A percentile compares a stretch with the other conserved stretches of the same genome.
phyloP scores from a whole-genome alignment of 805 yeast species.

The Kluyveromyces dobzhanskii region DNA sequence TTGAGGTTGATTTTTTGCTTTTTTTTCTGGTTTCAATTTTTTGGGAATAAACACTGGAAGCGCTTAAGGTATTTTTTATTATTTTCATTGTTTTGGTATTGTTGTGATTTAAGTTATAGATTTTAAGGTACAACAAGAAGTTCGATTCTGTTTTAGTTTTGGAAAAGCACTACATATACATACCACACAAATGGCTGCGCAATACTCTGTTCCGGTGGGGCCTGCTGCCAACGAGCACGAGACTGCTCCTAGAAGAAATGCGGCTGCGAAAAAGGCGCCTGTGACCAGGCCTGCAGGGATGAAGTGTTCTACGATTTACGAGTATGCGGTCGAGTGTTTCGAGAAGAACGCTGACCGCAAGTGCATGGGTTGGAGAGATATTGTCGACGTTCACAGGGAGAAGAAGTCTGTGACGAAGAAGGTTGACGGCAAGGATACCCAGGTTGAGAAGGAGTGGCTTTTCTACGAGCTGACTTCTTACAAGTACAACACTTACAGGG shows the following conservation, averaged over 20 bases:
- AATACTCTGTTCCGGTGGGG: constrained; percentile 51
- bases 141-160: too few species aligned
- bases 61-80: too few species aligned
- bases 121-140: too few species aligned
- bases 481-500: constrained; percentile 51
- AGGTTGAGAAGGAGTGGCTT: constrained; percentile 80
- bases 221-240: constrained; percentile 61
- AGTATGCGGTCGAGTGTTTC: constrained; percentile 56
- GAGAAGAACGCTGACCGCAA: constrained; percentile 43
- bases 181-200: constrained; percentile 9
- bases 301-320: constrained; percentile 61
- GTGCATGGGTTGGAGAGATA: constrained; percentile 73
- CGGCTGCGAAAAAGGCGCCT: constrained; percentile 35
- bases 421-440: constrained; percentile 64
- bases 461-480: constrained; percentile 75
- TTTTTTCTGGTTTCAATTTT: too few species aligned
- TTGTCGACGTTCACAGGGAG: constrained; percentile 68
- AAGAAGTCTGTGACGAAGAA: constrained; percentile 62
- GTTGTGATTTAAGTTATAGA: too few species aligned
- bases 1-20: too few species aligned
- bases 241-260: constrained; percentile 74
- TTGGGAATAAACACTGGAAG: too few species aligned
- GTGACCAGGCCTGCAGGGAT: constrained; percentile 55
- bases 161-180: too few species aligned
- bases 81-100: too few species aligned